Percentiles rank a stretch among this genome's conserved stretches.
Conservation (phyloP, 163 green algal species). For the Chlamydomonas reinhardtii region DNA sequence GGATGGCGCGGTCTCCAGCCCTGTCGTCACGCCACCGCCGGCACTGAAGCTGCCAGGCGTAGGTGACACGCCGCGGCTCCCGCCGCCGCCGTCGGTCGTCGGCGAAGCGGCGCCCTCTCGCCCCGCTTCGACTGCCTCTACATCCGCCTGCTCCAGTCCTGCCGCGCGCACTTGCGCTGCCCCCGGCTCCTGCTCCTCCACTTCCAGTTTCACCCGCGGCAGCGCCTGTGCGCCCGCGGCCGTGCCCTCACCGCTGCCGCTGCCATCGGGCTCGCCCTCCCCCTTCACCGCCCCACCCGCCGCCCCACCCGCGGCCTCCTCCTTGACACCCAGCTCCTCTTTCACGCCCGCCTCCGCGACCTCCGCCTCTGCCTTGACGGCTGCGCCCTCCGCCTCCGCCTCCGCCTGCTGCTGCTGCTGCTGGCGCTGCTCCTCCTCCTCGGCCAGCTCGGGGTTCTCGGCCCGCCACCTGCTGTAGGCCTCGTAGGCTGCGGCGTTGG, state of each 20-base stretch:
- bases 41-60: too few species aligned
- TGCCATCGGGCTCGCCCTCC: not conserved
- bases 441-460: not conserved
- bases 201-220: not conserved
- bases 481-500: slow-evolving; percentile 71
- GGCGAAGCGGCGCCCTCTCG: not conserved
- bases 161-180: not conserved
- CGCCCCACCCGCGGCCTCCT: not conserved
- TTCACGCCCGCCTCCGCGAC: slow-evolving; percentile 57
- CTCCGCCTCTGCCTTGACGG: not conserved
- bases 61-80: too few species aligned
- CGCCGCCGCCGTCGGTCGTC: too few species aligned
- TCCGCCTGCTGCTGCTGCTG: slow-evolving; percentile 8
- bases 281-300: not conserved
- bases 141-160: too few species aligned
- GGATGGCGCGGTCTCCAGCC: too few species aligned
- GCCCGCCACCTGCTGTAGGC: slow-evolving; percentile 55
- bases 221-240: not conserved
- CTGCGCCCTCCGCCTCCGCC: not conserved
- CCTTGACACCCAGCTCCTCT: slow-evolving; percentile 54
- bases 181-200: not conserved
- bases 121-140: not conserved
- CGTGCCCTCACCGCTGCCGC: not conserved
- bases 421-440: not conserved
- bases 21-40: too few species aligned